phyloP scores from a whole-genome alignment of 169 alveolate genomes.

The Plasmodium fragile region DNA sequence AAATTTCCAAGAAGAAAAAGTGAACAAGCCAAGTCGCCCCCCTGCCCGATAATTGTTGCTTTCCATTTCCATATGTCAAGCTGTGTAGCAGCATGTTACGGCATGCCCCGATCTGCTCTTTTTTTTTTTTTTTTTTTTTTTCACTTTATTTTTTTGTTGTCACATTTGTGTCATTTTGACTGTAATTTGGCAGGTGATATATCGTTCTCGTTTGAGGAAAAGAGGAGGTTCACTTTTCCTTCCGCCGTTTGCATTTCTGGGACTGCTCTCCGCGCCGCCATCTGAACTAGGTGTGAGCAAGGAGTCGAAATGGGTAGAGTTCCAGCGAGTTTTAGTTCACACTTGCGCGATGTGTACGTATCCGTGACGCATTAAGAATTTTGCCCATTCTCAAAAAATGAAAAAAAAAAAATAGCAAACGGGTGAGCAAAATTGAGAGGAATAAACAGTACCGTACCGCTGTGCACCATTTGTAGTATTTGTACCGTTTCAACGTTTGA shows the following conservation, averaged over 20 bases:
- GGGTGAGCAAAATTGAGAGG: background rate
- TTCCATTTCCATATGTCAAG: constrained; percentile 1
- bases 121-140: background rate
- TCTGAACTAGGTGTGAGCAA: background rate
- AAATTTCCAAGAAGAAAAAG: constrained; percentile 45
- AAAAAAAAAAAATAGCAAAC: background rate
- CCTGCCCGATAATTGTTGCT: background rate
- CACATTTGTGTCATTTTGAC: background rate
- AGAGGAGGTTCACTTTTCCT: background rate
- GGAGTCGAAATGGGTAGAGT: background rate
- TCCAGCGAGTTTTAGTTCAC: background rate
- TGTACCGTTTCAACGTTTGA: background rate
- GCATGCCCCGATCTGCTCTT: background rate
- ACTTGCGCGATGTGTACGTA: background rate
- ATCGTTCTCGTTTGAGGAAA: background rate
- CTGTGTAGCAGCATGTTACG: background rate
- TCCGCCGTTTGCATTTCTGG: background rate
- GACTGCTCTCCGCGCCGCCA: background rate
- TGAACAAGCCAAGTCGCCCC: background rate
- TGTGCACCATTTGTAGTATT: background rate
- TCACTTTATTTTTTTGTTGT: background rate
- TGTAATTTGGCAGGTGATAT: background rate
- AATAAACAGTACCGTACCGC: background rate
- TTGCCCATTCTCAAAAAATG: background rate
- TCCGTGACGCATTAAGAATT: background rate